A percentile compares a stretch with the other conserved stretches of the same genome.
phyloP scores from a whole-genome alignment of 1,284 basidiomycete genomes.

The Sporisorium exsertum region DNA sequence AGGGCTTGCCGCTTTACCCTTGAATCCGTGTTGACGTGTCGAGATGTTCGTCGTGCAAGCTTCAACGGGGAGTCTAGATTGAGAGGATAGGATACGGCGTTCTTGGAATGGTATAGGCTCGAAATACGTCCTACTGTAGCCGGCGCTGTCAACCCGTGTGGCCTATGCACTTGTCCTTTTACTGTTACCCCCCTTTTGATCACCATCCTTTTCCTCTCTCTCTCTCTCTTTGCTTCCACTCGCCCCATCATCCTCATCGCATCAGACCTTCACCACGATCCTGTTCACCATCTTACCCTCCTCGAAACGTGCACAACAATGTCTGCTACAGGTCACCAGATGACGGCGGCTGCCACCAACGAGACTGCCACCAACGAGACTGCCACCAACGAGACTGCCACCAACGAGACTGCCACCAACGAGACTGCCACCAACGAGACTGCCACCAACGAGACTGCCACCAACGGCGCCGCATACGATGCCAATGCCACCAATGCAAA shows the following conservation, averaged over 20 bases:
- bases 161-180: too few species aligned
- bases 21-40: not conserved
- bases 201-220: not conserved
- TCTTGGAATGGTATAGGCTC: too few species aligned
- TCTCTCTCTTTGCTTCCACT: not conserved
- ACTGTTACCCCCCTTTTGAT: not conserved
- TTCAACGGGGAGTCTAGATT: too few species aligned
- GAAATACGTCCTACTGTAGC: too few species aligned
- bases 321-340: slow-evolving; percentile 28
- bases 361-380: slow-evolving; percentile 11
- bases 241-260: not conserved
- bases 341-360: slow-evolving; percentile 29
- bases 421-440: slow-evolving; percentile 16
- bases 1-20: not conserved
- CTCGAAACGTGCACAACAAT: slow-evolving; percentile 11
- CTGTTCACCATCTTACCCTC: not conserved
- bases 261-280: not conserved
- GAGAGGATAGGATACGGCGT: too few species aligned
- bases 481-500: slow-evolving; percentile 7
- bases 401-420: slow-evolving; percentile 16
- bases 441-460: slow-evolving; percentile 13
- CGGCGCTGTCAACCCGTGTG: too few species aligned
- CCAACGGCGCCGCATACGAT: slow-evolving; percentile 8
- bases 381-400: not conserved
- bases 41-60: not conserved